Percentiles rank a stretch among this genome's conserved stretches.
Evolutionary conservation across 2,329 filamentous ascomycete genomes (phyloP).

Genomic region (Fusarium cicatricum): DNA sequence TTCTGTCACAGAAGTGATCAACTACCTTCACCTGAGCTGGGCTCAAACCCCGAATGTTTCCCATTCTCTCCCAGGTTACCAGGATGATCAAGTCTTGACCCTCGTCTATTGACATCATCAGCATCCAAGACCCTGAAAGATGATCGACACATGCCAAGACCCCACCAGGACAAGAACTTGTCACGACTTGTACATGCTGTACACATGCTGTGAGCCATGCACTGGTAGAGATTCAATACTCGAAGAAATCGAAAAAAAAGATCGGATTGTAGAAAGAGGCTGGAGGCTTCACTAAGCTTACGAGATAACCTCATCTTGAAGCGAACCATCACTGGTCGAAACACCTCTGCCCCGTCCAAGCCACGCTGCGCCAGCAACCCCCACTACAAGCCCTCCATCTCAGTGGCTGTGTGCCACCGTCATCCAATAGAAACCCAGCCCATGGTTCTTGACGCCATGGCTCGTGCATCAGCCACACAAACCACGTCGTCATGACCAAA

Average conservation of each 20-base stretch:
- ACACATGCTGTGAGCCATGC: too few species aligned
- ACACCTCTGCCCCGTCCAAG: slow-evolving; percentile 3
- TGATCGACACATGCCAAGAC: slow-evolving; percentile 15
- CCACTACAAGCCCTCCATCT: slow-evolving; percentile 18
- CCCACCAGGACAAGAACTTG: neutral
- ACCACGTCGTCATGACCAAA: slow-evolving; percentile 24
- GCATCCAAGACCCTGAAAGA: slow-evolving; percentile 1
- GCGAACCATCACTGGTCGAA: neutral
- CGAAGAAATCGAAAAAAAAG: too few species aligned
- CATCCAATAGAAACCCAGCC: slow-evolving; percentile 15
- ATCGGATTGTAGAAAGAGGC: too few species aligned
- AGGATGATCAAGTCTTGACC: neutral
- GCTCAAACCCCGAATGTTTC: too few species aligned
- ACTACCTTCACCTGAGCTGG: too few species aligned
- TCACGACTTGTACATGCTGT: neutral
- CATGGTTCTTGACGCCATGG: neutral
- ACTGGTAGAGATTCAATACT: too few species aligned
- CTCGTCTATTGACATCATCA: slow-evolving; percentile 29
- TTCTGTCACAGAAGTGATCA: too few species aligned
- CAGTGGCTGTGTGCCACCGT: slow-evolving; percentile 20
- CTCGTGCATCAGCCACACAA: slow-evolving; percentile 29
- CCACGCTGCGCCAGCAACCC: slow-evolving; percentile 9
- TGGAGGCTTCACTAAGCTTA: too few species aligned
- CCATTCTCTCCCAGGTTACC: too few species aligned
- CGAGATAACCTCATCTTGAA: neutral